These are phyloP conservation scores for Exophiala viscosa DNA, from an alignment of 2,329 filamentous ascomycete species.

Conservation along the genomic window DNA sequence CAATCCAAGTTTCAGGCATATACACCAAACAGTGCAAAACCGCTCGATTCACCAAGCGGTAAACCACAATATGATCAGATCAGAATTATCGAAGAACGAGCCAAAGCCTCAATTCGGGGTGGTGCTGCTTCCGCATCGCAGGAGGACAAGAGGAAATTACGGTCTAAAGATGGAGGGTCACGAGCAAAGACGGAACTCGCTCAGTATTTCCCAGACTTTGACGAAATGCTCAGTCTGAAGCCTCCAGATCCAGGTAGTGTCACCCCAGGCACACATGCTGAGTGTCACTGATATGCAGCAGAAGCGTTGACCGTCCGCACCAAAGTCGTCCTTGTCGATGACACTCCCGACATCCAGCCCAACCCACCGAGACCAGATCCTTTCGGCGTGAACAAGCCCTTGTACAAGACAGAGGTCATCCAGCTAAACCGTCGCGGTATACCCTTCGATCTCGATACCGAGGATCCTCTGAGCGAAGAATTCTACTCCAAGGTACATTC, in stretches of 20 bases:
- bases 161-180: slow-evolving; percentile 77
- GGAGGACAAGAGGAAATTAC: slow-evolving; percentile 69
- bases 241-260: slow-evolving; percentile 68
- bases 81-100: slow-evolving; percentile 27
- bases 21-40: slow-evolving; percentile 6
- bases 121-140: slow-evolving; percentile 7
- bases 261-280: slow-evolving; percentile 2
- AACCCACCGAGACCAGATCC: slow-evolving; percentile 28
- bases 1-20: slow-evolving; percentile 11
- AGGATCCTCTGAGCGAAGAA: slow-evolving; percentile 56
- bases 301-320: slow-evolving; percentile 72
- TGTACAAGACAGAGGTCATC: slow-evolving; percentile 41
- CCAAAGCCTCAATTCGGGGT: slow-evolving; percentile 22
- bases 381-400: slow-evolving; percentile 33
- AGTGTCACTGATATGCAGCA: slow-evolving; percentile 37
- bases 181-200: slow-evolving; percentile 88
- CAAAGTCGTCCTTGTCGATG: slow-evolving; percentile 67
- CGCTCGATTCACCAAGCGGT: slow-evolving; percentile 21
- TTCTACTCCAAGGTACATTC: slow-evolving; percentile 58
- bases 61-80: slow-evolving; percentile 30
- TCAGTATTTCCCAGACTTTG: slow-evolving; percentile 88
- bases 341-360: slow-evolving; percentile 35
- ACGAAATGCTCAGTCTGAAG: slow-evolving; percentile 86
- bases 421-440: slow-evolving; percentile 33
- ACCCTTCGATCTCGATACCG: slow-evolving; percentile 24